Base-by-base conservation (phyloP, 768 basidiomycete species). In the Xerocomellus intermedius region DNA sequence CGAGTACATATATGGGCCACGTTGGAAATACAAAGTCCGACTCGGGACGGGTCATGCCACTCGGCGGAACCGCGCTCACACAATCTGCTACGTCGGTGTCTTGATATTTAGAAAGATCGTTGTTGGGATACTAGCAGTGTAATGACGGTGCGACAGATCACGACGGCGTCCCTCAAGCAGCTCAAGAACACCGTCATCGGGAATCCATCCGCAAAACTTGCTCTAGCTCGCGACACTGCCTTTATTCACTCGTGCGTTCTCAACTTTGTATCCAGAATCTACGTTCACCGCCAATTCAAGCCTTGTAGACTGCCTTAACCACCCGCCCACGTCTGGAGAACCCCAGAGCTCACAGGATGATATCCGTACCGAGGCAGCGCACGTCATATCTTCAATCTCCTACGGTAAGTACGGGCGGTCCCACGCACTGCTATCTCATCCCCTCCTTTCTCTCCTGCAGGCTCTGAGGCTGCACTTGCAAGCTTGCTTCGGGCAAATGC, bases 141-240 rank as follows among this genome's bases (percentile, higher is more conserved):
- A 19, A 62, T 72, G 70, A 72, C 70, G 32, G 66, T 72, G 19
- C 62, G 70, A 52, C 65, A 59, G 43, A 66, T 70, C 52, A 57
- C 70, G 0, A 62, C 64, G 2, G 57, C 55, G 2, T 56, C 69
- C 2, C 80, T 90, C 59, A 91, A 89, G 72, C 74, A 77, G 56
- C 78, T 83, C 55, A 91, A 91, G 72, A 91, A 91, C 68, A 67
- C 77, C 1, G 85, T 91, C 46, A 91, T 91, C 37, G 90, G 90
- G 2, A 92, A 91, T 57, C 89, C 87, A 0, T 80, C 82, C 0
- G 86, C 87, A 1, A 92, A 92, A 67, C 64, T 76, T 2, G 68
- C 77, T 14, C 71, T 89, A 1, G 82, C 84, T 1, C 70, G 75
- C 41, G 86, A 91, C 59, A 72, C 77, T 13, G 67, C 64, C 3